A percentile compares a stretch with the other conserved stretches of the same genome.
These are phyloP conservation scores for Lentinula boryana DNA, from an alignment of 768 basidiomycete genomes.

Conservation along the genomic window DNA sequence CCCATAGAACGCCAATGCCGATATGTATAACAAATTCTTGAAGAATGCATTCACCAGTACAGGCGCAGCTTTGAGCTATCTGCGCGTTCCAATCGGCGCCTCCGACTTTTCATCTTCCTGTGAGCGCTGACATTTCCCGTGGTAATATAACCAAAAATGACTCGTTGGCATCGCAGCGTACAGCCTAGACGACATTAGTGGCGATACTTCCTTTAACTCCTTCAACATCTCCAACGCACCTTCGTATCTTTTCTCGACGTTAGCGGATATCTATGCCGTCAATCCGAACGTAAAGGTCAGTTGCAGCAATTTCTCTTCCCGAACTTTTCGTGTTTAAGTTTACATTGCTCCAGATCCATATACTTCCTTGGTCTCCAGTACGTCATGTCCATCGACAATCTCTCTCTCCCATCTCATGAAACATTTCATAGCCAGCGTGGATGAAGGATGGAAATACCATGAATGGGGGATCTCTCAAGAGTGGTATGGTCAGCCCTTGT, in stretches of 20 bases:
- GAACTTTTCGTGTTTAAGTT: background rate
- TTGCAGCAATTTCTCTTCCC: background rate
- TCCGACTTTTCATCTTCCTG: slow-evolving; percentile 22
- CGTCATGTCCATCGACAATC: slow-evolving; percentile 8
- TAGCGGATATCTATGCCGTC: slow-evolving; percentile 20
- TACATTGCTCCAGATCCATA: slow-evolving; percentile 35
- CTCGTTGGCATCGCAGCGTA: slow-evolving; percentile 14
- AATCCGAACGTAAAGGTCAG: slow-evolving; percentile 6
- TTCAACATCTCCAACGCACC: slow-evolving; percentile 24
- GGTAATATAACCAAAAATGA: background rate
- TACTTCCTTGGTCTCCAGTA: slow-evolving; percentile 75
- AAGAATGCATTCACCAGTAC: slow-evolving; percentile 21
- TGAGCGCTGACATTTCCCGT: background rate
- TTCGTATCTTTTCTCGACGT: slow-evolving; percentile 22
- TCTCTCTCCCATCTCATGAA: background rate
- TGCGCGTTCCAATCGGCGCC: slow-evolving; percentile 28
- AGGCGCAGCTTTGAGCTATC: slow-evolving; percentile 22
- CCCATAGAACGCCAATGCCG: slow-evolving; percentile 16
- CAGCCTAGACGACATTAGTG: slow-evolving; percentile 21
- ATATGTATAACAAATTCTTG: slow-evolving; percentile 20
- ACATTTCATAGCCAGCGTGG: slow-evolving; percentile 56
- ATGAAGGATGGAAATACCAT: slow-evolving; percentile 67
- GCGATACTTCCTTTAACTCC: slow-evolving; percentile 19
- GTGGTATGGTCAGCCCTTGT: slow-evolving; percentile 45
- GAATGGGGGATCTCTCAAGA: slow-evolving; percentile 57